Conservation (phyloP, 345 rosid genomes). For the Populus ilicifolia region DNA sequence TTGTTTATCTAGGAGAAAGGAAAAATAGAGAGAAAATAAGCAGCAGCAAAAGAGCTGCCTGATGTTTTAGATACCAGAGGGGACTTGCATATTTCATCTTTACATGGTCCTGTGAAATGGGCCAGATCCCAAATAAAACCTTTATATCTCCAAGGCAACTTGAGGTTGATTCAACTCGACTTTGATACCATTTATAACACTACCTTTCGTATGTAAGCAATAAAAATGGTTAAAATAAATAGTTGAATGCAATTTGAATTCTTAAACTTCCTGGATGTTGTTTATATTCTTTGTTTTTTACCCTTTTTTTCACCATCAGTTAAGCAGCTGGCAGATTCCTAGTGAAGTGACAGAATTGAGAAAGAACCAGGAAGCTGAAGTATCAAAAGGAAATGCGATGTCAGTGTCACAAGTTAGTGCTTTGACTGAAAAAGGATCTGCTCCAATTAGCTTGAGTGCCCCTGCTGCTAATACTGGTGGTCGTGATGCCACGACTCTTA, state of each 20-base stretch:
- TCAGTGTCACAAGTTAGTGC: slow-evolving; percentile 37
- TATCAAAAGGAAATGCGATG: slow-evolving; percentile 40
- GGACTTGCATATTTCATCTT: no score
- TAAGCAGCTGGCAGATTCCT: slow-evolving; percentile 97
- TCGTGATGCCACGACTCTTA: slow-evolving; percentile 68
- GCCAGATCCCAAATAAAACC: no score
- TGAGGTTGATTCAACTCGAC: background rate
- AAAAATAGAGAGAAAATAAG: no score
- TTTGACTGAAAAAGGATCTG: slow-evolving; percentile 50
- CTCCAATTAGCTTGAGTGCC: slow-evolving; percentile 58
- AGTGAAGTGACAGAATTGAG: slow-evolving; percentile 67
- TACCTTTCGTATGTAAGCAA: background rate
- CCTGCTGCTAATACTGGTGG: slow-evolving; percentile 81
- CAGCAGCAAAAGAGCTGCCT: no score
- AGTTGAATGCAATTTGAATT: background rate
- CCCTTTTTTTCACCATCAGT: slow-evolving; percentile 37
- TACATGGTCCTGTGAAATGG: no score
- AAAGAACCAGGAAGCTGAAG: slow-evolving; percentile 55
- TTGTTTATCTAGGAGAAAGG: no score
- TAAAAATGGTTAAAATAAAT: background rate
- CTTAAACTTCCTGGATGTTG: background rate
- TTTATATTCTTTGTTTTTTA: background rate
- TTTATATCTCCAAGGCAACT: no score
- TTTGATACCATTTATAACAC: background rate
- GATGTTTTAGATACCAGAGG: no score